phyloP scores from a whole-genome alignment of 1,284 basidiomycete species.

The Leccinum laetum region DNA sequence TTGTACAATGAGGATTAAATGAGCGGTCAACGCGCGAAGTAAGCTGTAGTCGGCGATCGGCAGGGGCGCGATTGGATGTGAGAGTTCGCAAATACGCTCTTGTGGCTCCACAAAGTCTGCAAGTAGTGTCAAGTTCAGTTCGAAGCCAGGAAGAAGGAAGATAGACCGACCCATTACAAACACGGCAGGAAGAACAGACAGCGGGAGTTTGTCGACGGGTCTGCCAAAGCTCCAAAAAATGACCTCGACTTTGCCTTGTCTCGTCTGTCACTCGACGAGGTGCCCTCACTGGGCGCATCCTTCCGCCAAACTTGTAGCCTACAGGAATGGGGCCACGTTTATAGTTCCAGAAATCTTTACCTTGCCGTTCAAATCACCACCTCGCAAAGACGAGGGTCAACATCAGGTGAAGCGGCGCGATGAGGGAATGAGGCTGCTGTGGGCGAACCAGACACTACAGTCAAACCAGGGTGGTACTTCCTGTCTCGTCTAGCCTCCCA shows the following conservation, averaged over 20 bases:
- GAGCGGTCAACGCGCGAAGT: slow-evolving; percentile 91
- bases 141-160: slow-evolving; percentile 4
- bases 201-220: slow-evolving; percentile 44
- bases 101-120: slow-evolving; percentile 86
- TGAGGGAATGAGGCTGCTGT: slow-evolving; percentile 42
- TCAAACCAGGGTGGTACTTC: slow-evolving; percentile 55
- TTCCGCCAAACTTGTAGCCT: slow-evolving; percentile 88
- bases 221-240: slow-evolving; percentile 82
- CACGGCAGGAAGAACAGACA: slow-evolving; percentile 67
- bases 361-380: slow-evolving; percentile 47
- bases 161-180: slow-evolving; percentile 86
- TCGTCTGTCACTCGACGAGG: slow-evolving; percentile 60
- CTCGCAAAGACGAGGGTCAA: slow-evolving; percentile 34
- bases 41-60: slow-evolving; percentile 95
- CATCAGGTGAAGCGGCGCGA: slow-evolving; percentile 62
- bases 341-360: slow-evolving; percentile 90
- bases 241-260: slow-evolving; percentile 89
- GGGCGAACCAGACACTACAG: slow-evolving; percentile 48
- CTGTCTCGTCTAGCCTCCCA: slow-evolving; percentile 47
- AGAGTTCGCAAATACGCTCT: slow-evolving; percentile 87
- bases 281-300: slow-evolving; percentile 50
- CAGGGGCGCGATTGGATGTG: slow-evolving; percentile 81
- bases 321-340: slow-evolving; percentile 84
- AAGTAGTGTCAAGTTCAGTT: slow-evolving; percentile 11
- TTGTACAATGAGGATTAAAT: slow-evolving; percentile 94